A percentile compares a stretch with the other conserved stretches of the same genome.
These are phyloP conservation scores for Mycena sanguinolenta DNA, from an alignment of 768 basidiomycete genomes.

Conservation along the genomic window DNA sequence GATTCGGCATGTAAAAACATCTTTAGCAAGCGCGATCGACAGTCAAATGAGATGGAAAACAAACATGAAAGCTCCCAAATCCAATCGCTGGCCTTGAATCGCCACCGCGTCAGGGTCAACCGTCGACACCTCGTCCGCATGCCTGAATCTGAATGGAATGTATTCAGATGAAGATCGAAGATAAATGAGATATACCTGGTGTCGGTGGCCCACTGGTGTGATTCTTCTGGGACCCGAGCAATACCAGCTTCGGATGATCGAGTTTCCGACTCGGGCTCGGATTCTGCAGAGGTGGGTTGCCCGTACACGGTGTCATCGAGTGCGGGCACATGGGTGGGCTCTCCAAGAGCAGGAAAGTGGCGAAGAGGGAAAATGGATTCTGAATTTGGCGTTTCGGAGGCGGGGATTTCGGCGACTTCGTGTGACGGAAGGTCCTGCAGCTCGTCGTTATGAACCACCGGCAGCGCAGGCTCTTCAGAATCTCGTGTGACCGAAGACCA, in stretches of 20 bases:
- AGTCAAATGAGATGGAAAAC: neutral
- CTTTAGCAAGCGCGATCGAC: too few species aligned
- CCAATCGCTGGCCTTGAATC: neutral
- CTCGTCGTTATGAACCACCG: constrained; percentile 57
- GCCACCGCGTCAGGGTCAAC: constrained; percentile 23
- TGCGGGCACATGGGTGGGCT: neutral
- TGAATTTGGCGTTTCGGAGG: constrained; percentile 17
- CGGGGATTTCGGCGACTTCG: constrained; percentile 39
- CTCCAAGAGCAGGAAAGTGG: too few species aligned
- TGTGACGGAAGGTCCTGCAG: constrained; percentile 58
- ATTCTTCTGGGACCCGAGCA: neutral
- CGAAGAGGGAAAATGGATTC: too few species aligned
- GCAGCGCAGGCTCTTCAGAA: constrained; percentile 14
- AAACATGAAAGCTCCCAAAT: constrained; percentile 16
- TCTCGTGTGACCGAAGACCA: neutral
- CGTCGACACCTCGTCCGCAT: constrained; percentile 19
- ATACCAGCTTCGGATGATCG: neutral
- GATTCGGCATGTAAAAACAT: neutral
- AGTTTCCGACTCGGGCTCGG: neutral
- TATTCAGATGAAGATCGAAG: neutral
- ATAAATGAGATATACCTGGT: neutral
- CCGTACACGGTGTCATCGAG: too few species aligned
- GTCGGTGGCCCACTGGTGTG: neutral
- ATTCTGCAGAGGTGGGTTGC: neutral
- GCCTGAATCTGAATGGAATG: neutral